Evolutionary conservation across 345 rosid species (phyloP), one percentile per base, ranked within the genome.

Genomic region (Aquilaria malaccensis): DNA sequence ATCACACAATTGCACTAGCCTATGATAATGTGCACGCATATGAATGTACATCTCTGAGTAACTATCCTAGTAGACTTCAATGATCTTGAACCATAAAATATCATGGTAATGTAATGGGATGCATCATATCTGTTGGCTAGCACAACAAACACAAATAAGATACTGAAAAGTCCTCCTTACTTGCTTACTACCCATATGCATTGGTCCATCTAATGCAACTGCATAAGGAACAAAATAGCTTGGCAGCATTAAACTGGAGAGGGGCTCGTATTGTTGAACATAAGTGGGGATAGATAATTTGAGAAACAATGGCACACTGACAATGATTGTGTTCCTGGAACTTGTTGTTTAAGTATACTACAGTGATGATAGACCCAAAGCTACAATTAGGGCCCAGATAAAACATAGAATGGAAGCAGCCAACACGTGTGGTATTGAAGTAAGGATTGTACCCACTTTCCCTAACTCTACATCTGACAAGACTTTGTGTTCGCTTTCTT

Each of bases 151-250:
- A 22, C 22, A 22, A 22, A 22, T 1, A 22, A 22, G 22, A 22
- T 3, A 11, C 3, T 33, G 30, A 22, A 22, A 22, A 22, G 22
- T 22, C 22, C 22, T 22, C 58, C 80, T 65, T 80, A 93, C 98
- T 80, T 87, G 89, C 61, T 78, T 48, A 49, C 76, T 78, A 55
- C 85, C 81, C 15, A 80, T 73, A 61, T 67, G 82, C 50, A 81
- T 63, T 3, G 96, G 98, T 76, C 97, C 98, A 61, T 76, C 81
- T 55, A 97, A 87, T 59, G 98, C 97, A 11, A 96, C 98, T n/a
- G 80, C 82, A 60, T 66, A 93, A 46, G 97, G 83, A 32, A 89
- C 70, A 53, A 87, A 79, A 71, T 89, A 87, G 72, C 96, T 76
- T 30, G 94, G 97, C 62, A 89, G 77, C 70, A 93, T 87, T 65